Evolutionary conservation across 331 rosid genomes (phyloP), one percentile per base, ranked within the genome.

Genomic region (Quercus lobata): DNA sequence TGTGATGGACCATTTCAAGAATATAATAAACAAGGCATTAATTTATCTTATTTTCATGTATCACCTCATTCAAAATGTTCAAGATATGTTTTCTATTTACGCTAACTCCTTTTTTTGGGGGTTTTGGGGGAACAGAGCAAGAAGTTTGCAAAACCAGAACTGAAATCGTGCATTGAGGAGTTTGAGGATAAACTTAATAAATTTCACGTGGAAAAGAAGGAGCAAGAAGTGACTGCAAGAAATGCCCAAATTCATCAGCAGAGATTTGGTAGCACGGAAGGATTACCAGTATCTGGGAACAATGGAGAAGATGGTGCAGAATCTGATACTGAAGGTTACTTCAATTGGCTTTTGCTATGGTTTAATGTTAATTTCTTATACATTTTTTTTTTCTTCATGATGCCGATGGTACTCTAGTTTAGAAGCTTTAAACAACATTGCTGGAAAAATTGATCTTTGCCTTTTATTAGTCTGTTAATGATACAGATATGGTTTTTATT

Each of bases 141-240:
- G 88, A 95, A 95, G 88, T 95, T 93, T 84, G 97, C 98, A 76
- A 95, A 95, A 84, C 84, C 88, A 58, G 99, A 95, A 86, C 90
- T 93, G 19, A 95, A 90, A 82, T 71, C 79, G 66, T 91, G 90
- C 85, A 80, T 95, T 41, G 99, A 93, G 82, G 99, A 95, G 86
- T 95, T 95, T 81, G 99, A 95, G 90, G 99, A 95, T 52, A 93
- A 91, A 85, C 85, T 95, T 68, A 90, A 88, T 65, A 93, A 90
- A 86, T 87, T 89, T 75, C 99, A 95, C 71, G 7, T 30, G 85
- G 98, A 91, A 77, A 91, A 88, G 84, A 95, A 95, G 84, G 98
- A 95, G 57, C 99, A 89, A 75, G 97, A 93, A 88, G 83, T 34
- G 70, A 91, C 96, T 57, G 91, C 97, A 61, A 88, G 88, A 86